These are phyloP conservation scores for Galeopsis tetrahit DNA, from an alignment of 257 asterid genomes.

Conservation along the genomic window DNA sequence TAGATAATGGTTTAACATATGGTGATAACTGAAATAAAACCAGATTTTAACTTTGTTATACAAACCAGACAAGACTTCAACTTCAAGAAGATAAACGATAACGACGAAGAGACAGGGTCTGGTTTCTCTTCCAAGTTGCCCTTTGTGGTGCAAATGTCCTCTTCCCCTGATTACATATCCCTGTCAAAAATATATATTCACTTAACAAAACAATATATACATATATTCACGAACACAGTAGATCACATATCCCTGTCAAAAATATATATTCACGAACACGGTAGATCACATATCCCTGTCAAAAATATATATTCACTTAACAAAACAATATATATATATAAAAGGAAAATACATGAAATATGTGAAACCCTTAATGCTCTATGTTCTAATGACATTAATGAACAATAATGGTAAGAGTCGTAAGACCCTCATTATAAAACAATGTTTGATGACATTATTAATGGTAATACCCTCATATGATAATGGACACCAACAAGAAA, in stretches of 20 bases:
- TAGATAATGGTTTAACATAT: too few relatives aligned
- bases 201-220: neutral
- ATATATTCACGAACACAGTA: conserved; percentile 29
- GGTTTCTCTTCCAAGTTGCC: conserved; percentile 12
- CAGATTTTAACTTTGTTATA: neutral
- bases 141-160: conserved; percentile 1
- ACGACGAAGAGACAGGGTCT: conserved; percentile 2
- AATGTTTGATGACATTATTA: neutral
- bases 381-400: too few relatives aligned
- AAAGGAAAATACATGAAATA: neutral
- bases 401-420: too few relatives aligned
- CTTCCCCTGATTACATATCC: neutral
- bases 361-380: neutral
- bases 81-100: conserved; percentile 9
- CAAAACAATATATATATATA: neutral
- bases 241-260: conserved; percentile 28
- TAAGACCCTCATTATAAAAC: too few relatives aligned
- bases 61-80: neutral
- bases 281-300: conserved; percentile 32
- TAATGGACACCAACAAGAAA: neutral
- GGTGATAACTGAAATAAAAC: neutral
- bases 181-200: neutral
- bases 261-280: conserved; percentile 21
- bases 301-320: neutral
- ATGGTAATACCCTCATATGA: neutral